Evolutionary conservation across 495 filamentous ascomycete genomes (phyloP).

Genomic region (Bryoglossum gracile): DNA sequence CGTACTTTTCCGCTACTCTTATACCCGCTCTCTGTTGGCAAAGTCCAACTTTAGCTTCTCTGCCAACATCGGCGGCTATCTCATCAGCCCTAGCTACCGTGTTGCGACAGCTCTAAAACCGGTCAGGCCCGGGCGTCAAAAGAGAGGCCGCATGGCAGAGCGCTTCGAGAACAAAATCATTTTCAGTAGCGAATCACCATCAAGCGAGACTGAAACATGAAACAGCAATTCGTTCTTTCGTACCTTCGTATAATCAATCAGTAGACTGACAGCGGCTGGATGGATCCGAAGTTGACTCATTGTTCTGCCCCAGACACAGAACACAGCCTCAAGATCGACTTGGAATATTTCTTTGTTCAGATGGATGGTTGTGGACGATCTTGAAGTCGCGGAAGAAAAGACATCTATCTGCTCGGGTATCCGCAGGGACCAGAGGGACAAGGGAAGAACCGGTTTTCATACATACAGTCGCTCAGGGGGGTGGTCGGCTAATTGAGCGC

Average conservation of each 20-base stretch:
- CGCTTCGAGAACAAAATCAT: neutral
- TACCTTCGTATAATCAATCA: too few species aligned
- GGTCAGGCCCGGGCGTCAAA: neutral
- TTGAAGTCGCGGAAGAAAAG: neutral
- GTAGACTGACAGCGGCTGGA: too few species aligned
- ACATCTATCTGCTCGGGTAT: too few species aligned
- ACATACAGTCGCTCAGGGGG: too few species aligned
- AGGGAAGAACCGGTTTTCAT: neutral
- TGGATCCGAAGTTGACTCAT: too few species aligned
- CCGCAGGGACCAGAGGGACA: neutral
- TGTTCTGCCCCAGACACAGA: too few species aligned
- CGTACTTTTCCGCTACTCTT: too few species aligned
- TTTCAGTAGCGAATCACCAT: slow-evolving; percentile 4
- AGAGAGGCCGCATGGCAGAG: neutral
- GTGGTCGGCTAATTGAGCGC: too few species aligned
- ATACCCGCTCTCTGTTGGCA: too few species aligned
- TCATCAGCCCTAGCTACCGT: too few species aligned
- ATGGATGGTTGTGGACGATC: neutral
- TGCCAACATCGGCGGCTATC: too few species aligned
- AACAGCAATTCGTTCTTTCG: neutral
- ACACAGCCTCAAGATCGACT: neutral
- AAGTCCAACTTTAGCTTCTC: too few species aligned
- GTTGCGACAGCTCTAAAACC: slow-evolving; percentile 7
- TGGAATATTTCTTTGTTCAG: neutral
- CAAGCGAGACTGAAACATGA: neutral